A percentile compares a stretch with the other conserved stretches of the same genome.
These are phyloP conservation scores for Theobroma cacao DNA, from an alignment of 345 rosid genomes.

Conservation along the genomic window DNA sequence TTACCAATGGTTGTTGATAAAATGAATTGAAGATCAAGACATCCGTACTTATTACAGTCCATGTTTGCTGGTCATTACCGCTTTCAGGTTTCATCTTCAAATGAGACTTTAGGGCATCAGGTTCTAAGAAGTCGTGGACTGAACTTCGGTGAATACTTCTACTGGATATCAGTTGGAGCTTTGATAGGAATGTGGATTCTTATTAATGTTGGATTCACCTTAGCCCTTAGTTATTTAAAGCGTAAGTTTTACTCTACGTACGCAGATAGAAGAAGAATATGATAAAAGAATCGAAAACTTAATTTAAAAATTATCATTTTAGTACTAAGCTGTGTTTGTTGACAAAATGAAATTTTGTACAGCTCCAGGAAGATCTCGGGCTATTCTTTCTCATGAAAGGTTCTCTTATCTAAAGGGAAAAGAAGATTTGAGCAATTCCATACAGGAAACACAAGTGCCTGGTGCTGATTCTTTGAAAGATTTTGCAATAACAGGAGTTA, in stretches of 20 bases:
- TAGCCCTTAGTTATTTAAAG: conserved; percentile 31
- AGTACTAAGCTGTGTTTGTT: neutral
- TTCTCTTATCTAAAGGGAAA: conserved; percentile 30
- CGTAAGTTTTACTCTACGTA: conserved; percentile 26
- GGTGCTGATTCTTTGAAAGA: neutral
- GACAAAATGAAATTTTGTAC: conserved; percentile 1
- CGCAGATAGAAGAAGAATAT: neutral
- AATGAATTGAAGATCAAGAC: neutral
- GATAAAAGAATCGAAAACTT: neutral
- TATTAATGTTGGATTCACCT: conserved; percentile 34
- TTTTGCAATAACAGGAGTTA: neutral
- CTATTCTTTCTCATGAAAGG: conserved; percentile 23
- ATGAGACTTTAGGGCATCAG: conserved; percentile 32
- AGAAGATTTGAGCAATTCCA: conserved; percentile 20
- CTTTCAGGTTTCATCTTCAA: conserved; percentile 33
- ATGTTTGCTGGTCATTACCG: neutral
- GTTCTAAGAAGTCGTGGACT: conserved; percentile 33
- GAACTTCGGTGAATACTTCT: conserved; percentile 26
- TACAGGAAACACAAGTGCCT: conserved; percentile 4
- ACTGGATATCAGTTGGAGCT: conserved; percentile 37
- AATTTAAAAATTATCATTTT: neutral
- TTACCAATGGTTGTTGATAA: no score
- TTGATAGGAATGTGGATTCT: conserved; percentile 42
- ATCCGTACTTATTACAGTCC: neutral
- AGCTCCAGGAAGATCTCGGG: conserved; percentile 30